A percentile compares a stretch with the other conserved stretches of the same genome.
Conservation (phyloP, 2,329 filamentous ascomycete genomes). For the Trichoderma gracile region DNA sequence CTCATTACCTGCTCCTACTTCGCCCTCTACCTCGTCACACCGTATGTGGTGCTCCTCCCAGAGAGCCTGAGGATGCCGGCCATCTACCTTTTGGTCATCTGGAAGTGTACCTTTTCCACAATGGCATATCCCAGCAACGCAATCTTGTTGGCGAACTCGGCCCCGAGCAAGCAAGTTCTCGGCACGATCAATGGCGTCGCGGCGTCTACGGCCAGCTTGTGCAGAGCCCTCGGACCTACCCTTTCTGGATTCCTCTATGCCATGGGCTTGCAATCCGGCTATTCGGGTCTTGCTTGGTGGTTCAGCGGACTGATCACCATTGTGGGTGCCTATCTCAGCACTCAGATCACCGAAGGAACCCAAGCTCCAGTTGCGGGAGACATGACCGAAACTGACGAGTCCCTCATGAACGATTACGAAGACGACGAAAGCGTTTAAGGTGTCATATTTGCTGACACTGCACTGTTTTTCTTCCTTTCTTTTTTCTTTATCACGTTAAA, state of each 20-base stretch:
- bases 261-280: conserved; percentile 74
- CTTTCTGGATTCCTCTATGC: conserved; percentile 84
- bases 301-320: conserved; percentile 75
- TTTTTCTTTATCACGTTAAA: background rate
- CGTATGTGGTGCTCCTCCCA: conserved; percentile 86
- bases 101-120: conserved; percentile 91
- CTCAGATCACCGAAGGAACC: conserved; percentile 69
- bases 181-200: conserved; percentile 92
- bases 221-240: conserved; percentile 83
- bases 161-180: conserved; percentile 78
- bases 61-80: conserved; percentile 68
- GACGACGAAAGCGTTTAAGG: conserved; percentile 38
- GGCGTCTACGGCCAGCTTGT: conserved; percentile 86
- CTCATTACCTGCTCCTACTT: conserved; percentile 82
- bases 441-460: background rate
- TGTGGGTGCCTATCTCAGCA: conserved; percentile 71
- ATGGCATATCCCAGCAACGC: conserved; percentile 89
- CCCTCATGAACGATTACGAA: conserved; percentile 38
- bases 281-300: conserved; percentile 94
- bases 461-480: background rate
- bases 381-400: conserved; percentile 44
- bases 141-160: conserved; percentile 85
- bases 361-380: conserved; percentile 45
- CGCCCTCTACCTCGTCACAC: conserved; percentile 79
- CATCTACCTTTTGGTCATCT: conserved; percentile 75